Conservation (phyloP, 1,284 basidiomycete genomes). For the Marasmius tenuissimus region DNA sequence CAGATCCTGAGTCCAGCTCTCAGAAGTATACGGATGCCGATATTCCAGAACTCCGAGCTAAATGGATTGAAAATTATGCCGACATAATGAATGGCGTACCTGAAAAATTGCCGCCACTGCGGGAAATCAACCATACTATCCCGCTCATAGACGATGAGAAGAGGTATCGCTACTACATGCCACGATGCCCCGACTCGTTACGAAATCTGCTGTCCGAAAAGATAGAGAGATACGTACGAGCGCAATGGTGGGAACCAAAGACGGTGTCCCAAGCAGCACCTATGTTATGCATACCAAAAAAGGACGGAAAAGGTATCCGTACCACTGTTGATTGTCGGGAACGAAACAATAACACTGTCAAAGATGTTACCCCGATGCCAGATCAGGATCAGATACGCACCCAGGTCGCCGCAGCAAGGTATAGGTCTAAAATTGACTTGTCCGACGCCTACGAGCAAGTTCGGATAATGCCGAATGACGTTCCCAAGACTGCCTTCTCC, state of each 20-base stretch:
- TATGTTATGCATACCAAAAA: too few relatives aligned
- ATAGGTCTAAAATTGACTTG: constrained; percentile 31
- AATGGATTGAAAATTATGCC: not conserved
- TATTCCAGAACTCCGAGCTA: not conserved
- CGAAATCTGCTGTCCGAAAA: constrained; percentile 25
- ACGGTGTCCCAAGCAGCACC: too few relatives aligned
- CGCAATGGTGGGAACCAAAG: too few relatives aligned
- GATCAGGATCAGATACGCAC: constrained; percentile 33
- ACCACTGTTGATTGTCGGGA: too few relatives aligned
- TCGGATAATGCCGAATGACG: too few relatives aligned
- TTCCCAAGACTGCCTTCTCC: constrained; percentile 15
- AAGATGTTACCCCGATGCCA: constrained; percentile 36
- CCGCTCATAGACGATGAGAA: constrained; percentile 24
- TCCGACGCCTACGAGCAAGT: constrained; percentile 33
- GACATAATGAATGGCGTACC: not conserved
- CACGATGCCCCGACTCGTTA: constrained; percentile 25
- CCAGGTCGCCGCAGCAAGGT: constrained; percentile 25
- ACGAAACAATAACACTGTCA: constrained; percentile 35
- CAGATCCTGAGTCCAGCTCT: not conserved
- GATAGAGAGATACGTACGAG: constrained; percentile 23
- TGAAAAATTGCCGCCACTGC: not conserved
- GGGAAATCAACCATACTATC: constrained; percentile 24
- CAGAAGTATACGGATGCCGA: not conserved
- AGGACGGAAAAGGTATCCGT: too few relatives aligned
- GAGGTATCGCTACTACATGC: constrained; percentile 23